These are phyloP conservation scores for Penicillium hesseltinei DNA, from an alignment of 2,329 filamentous ascomycete genomes.

Conservation along the genomic window DNA sequence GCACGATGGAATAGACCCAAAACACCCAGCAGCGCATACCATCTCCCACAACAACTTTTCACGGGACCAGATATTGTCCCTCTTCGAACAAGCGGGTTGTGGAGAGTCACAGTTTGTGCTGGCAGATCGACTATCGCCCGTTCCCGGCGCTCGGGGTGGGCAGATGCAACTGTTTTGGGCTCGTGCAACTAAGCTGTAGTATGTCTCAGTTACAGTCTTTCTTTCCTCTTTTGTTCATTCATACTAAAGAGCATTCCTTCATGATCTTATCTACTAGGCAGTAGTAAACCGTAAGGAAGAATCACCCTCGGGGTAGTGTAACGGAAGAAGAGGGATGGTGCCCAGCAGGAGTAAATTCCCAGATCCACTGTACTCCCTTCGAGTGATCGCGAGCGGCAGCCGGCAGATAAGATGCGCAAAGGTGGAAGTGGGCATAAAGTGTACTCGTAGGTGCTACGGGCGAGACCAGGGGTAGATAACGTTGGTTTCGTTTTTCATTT, in stretches of 20 bases:
- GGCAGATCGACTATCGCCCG: neutral
- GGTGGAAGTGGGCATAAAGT: no score
- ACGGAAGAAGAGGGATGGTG: neutral
- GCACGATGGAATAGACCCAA: neutral
- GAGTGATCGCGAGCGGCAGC: no score
- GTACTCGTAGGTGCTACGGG: no score
- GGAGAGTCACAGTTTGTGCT: neutral
- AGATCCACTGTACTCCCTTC: no score
- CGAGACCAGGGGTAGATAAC: no score
- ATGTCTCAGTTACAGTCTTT: neutral
- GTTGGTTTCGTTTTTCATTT: no score
- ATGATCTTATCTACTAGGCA: neutral
- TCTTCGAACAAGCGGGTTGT: constrained; percentile 3
- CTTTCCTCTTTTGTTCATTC: no score
- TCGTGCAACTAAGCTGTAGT: neutral
- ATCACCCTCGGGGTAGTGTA: neutral
- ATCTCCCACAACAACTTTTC: neutral
- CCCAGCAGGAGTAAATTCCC: no score
- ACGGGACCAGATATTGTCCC: neutral
- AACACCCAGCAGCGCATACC: constrained; percentile 1
- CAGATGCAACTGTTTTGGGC: constrained; percentile 3
- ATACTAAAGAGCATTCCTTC: neutral
- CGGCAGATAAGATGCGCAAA: no score
- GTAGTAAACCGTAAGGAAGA: neutral
- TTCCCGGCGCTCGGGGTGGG: neutral